Base-by-base conservation (phyloP, 2,329 filamentous ascomycete genomes). In the Atkinsonella texensis region DNA sequence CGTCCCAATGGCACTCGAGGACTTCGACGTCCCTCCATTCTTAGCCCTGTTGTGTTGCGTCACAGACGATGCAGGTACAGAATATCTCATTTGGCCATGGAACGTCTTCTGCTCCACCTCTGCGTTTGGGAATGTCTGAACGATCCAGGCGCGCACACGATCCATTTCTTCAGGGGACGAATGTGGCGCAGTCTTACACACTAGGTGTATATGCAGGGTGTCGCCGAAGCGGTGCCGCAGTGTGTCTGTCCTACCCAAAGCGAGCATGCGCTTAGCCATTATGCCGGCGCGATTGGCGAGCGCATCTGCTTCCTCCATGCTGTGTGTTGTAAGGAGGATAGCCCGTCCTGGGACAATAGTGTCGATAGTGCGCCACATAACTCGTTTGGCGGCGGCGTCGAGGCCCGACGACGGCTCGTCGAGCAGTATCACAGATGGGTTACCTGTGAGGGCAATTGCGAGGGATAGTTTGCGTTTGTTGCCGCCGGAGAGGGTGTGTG, bases 271-370 rank as follows among this genome's bases (percentile, higher is more conserved):
- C 58, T 80, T 79, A 9, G 89, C 87, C 69, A 97, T 81, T 58
- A 97, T 95, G 13, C 89, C 91, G 0, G 87, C 89, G 1, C 89
- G 78, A 31, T 81, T 82, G 0, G 90, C 90, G 2, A 97, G 74
- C 1, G 89, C 89, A 61, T 95, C 89, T 0, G 90, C 91, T 68
- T 96, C 91, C 65, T 96, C 90, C 89, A 96, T 95, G 47, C 81
- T 87, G 66, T 97, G 91, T 0, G 91, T 96, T 0, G 91, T 96
- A 17, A 97, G 76, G 1, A 97, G 74, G 15, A 96, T 80, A 0
- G 84, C 86, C n/a, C 90, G 79, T 0, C 89, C 89, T 0, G 81
- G 78, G 0, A 85, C 83, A 3, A 90, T 83, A 1, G 81, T 76
- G 3, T 80, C 79, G 1, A 96, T 74, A 0, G 89, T 95, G 52